Percentiles rank a stretch among this genome's conserved stretches.
Conservation (phyloP, 2,329 filamentous ascomycete genomes). For the Xylaria sp. region DNA sequence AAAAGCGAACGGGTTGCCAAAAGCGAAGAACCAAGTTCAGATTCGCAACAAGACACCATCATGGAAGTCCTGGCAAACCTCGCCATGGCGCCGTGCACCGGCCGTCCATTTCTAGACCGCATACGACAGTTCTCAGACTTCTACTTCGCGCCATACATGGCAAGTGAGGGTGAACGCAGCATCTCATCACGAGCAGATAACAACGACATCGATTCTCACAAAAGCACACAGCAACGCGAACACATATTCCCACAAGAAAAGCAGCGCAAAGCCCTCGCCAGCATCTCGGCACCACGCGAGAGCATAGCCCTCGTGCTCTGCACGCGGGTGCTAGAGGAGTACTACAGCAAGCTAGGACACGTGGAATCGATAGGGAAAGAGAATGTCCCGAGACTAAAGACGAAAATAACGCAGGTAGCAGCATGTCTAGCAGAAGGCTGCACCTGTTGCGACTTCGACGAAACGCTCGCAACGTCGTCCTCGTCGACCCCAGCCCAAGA, state of each 20-base stretch:
- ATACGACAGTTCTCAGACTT: constrained; percentile 31
- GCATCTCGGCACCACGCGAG: constrained; percentile 16
- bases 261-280: constrained; percentile 8
- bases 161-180: neutral
- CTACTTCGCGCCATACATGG: constrained; percentile 27
- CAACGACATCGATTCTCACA: neutral
- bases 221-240: neutral
- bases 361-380: neutral
- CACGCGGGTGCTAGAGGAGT: constrained; percentile 27
- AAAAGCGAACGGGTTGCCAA: neutral
- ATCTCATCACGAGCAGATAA: too few species aligned
- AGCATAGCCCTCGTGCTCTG: constrained; percentile 31
- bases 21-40: neutral
- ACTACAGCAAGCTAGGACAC: constrained; percentile 26
- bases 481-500: too few species aligned
- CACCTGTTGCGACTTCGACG: constrained; percentile 21
- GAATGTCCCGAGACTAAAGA: constrained; percentile 2
- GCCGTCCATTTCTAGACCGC: constrained; percentile 22
- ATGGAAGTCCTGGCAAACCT: constrained; percentile 18
- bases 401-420: constrained; percentile 13
- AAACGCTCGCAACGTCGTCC: neutral
- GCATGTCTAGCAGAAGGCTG: constrained; percentile 16
- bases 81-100: constrained; percentile 20
- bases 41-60: constrained; percentile 3
- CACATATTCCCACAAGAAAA: neutral